phyloP scores from a whole-genome alignment of 2,329 filamentous ascomycete genomes.

The Ceratocystis albifundus region DNA sequence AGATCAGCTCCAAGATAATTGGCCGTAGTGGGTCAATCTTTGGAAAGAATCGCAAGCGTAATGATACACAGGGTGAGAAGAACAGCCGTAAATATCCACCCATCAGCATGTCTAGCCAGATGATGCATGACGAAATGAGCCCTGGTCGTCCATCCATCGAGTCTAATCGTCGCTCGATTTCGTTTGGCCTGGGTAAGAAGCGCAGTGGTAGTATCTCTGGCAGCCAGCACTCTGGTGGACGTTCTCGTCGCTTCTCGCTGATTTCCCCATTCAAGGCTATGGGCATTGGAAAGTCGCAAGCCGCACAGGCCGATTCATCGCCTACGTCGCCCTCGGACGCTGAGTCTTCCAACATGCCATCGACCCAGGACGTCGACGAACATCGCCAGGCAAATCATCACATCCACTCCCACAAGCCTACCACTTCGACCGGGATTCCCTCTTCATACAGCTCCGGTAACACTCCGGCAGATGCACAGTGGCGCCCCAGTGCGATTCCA shows the following conservation, averaged over 20 bases:
- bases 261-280: constrained; percentile 51
- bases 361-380: constrained; percentile 36
- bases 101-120: constrained; percentile 67
- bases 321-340: constrained; percentile 38
- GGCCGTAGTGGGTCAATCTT: constrained; percentile 74
- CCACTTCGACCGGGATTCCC: constrained; percentile 21
- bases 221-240: constrained; percentile 47
- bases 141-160: constrained; percentile 54
- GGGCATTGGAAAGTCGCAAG: constrained; percentile 40
- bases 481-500: constrained; percentile 32
- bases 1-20: constrained; percentile 72
- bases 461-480: constrained; percentile 10
- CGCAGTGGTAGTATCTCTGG: constrained; percentile 53
- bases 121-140: constrained; percentile 38
- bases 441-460: constrained; percentile 6
- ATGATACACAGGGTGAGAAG: constrained; percentile 32
- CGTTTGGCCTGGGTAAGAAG: constrained; percentile 58
- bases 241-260: constrained; percentile 57
- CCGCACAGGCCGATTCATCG: constrained; percentile 30
- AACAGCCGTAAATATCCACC: constrained; percentile 68
- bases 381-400: constrained; percentile 13
- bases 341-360: constrained; percentile 42
- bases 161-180: constrained; percentile 59
- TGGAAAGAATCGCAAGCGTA: constrained; percentile 43
- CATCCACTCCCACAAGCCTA: constrained; percentile 13